Evolutionary conservation across 2,329 filamentous ascomycete genomes (phyloP), one percentile per base, ranked within the genome.

Genomic region (Huntiella abstrusa): DNA sequence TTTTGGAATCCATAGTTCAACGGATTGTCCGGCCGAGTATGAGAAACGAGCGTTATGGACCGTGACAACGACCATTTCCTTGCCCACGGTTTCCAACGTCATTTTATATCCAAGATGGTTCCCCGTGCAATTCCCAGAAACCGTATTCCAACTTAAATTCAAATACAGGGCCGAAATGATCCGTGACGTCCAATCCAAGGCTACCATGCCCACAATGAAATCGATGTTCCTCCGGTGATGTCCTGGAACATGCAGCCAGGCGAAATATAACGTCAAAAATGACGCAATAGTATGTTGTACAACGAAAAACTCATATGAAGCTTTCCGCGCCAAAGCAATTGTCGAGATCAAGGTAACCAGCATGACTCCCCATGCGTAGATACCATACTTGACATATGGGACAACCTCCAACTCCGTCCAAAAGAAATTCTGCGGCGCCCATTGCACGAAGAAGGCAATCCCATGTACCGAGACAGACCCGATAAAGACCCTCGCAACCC

Each of bases 221-320:
- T 77, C 83, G 34, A 83, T 60, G 47, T 78, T 75, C 55, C 73
- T 73, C 22, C 63, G 65, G 5, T 77, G 70, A 43, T 71, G 68
- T 4, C 55, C 55, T 0, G 79, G 78, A 4, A 80, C 68, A 56
- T 84, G 79, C 32, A 69, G 60, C 53, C 77, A 74, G n/a, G 82
- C 58, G 36, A 80, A 62, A 61, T 71, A 79, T 33, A 82, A 61
- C 54, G 83, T 71, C 15, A 77, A 55, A 33, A 71, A 65, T 48
- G 76, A 76, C 3, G 74, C 71, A 15, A 73, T 57, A 15, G 83
- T 62, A 55, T 84, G 80, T 58, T 84, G 80, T 2, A 75, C 53
- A 12, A 83, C 70, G 55, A 83, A 84, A 0, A 82, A 51, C 60
- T 84, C 80, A 56, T 83, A 83, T 5, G 69, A 68, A 61, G 77